Percentiles rank a stretch among this genome's conserved stretches.
phyloP scores from a whole-genome alignment of 2,329 filamentous ascomycete species.

The Dactylellina haptotyla region DNA sequence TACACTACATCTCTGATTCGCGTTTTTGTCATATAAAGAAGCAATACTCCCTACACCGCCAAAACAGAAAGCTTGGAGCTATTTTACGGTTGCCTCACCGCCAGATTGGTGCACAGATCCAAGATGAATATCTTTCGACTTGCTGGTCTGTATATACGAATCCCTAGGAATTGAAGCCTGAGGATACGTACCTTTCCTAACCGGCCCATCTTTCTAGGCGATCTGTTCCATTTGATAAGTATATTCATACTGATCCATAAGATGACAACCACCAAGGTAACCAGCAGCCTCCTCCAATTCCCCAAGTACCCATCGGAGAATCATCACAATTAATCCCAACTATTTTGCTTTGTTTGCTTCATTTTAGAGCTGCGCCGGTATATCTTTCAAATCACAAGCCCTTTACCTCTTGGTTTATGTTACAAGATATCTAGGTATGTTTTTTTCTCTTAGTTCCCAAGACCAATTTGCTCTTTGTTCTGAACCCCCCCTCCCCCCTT shows the following conservation, averaged over 20 bases:
- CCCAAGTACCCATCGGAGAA: too few relatives aligned
- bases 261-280: conserved; percentile 72
- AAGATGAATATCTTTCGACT: conserved; percentile 58
- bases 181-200: background rate
- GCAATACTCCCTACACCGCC: background rate
- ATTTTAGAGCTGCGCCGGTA: conserved; percentile 95
- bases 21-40: too few relatives aligned
- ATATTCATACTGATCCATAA: conserved; percentile 96
- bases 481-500: too few relatives aligned
- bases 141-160: conserved; percentile 43
- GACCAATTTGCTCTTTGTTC: background rate
- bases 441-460: background rate
- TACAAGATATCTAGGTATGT: conserved; percentile 84
- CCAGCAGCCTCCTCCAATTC: too few relatives aligned
- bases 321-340: too few relatives aligned
- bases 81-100: too few relatives aligned
- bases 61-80: background rate
- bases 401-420: conserved; percentile 94
- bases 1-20: background rate
- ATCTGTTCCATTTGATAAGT: conserved; percentile 93
- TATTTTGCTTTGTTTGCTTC: too few relatives aligned
- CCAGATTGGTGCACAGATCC: background rate
- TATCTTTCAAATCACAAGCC: conserved; percentile 98
- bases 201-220: conserved; percentile 68
- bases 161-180: background rate